phyloP scores from a whole-genome alignment of 2,329 filamentous ascomycete genomes.

The Aspergillus piperis region DNA sequence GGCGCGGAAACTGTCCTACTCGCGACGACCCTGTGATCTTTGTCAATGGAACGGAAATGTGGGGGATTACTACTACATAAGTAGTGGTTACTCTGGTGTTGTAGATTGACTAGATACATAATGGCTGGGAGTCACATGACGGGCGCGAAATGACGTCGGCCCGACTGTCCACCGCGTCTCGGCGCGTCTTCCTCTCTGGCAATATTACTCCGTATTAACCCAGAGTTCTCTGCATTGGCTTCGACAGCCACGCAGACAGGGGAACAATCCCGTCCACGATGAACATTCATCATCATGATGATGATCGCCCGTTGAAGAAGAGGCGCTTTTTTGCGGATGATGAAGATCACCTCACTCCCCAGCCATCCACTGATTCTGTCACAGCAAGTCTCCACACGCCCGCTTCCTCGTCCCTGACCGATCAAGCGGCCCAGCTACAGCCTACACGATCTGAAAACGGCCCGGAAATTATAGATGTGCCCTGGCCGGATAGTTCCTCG shows the following conservation, averaged over 20 bases:
- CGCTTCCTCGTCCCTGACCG: constrained; percentile 4
- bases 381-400: constrained; percentile 23
- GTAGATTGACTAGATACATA: too few species aligned
- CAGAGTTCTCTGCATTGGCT: neutral
- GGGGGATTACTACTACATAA: too few species aligned
- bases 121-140: too few species aligned
- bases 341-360: constrained; percentile 21
- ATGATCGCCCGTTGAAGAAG: constrained; percentile 61
- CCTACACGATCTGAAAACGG: neutral
- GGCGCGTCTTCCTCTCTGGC: constrained; percentile 33
- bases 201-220: too few species aligned
- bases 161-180: constrained; percentile 33
- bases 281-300: constrained; percentile 43
- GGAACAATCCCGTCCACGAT: constrained; percentile 25
- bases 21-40: too few species aligned
- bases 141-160: constrained; percentile 26
- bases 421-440: neutral
- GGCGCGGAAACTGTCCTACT: too few species aligned
- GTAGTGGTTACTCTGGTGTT: too few species aligned
- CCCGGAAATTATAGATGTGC: neutral
- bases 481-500: too few species aligned
- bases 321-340: constrained; percentile 64
- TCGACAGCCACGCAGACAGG: neutral
- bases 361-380: constrained; percentile 15
- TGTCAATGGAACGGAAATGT: too few species aligned